Evolutionary conservation across 169 alveolate species (phyloP).

Genomic region (Babesia sp.): DNA sequence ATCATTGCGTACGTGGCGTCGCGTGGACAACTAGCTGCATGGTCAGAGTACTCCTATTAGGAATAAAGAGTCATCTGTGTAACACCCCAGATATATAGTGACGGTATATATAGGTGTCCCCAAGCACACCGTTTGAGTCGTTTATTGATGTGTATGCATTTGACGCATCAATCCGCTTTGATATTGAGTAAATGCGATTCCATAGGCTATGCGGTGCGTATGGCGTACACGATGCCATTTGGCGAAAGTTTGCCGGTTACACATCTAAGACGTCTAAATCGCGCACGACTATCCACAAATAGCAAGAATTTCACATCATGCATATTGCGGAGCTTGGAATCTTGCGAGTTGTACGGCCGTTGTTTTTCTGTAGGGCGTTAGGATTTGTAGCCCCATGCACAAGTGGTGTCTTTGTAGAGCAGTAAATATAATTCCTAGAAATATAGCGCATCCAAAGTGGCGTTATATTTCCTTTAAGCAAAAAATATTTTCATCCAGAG

Average conservation of each 20-base stretch:
- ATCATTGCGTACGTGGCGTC: neutral
- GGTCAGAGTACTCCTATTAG: no score
- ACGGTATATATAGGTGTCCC: no score
- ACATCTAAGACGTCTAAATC: neutral
- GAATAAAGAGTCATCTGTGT: no score
- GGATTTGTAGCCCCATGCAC: neutral
- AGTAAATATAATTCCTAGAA: neutral
- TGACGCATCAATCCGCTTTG: neutral
- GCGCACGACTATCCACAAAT: neutral
- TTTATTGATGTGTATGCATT: neutral
- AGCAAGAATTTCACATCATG: neutral
- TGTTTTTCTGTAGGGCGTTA: neutral
- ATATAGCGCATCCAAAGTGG: constrained; percentile 54
- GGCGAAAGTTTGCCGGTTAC: neutral
- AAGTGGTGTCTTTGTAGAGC: neutral
- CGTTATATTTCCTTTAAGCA: constrained; percentile 12
- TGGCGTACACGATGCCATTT: neutral
- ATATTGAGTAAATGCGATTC: neutral
- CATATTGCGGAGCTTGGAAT: neutral
- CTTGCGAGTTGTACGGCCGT: neutral
- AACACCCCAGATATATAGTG: no score
- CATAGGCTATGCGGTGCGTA: neutral
- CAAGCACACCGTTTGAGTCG: no score
- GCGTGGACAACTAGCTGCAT: neutral
- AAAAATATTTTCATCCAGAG: neutral